Base-by-base conservation (phyloP, 148 eudicot genomes). In the Rhododendron henanense region DNA sequence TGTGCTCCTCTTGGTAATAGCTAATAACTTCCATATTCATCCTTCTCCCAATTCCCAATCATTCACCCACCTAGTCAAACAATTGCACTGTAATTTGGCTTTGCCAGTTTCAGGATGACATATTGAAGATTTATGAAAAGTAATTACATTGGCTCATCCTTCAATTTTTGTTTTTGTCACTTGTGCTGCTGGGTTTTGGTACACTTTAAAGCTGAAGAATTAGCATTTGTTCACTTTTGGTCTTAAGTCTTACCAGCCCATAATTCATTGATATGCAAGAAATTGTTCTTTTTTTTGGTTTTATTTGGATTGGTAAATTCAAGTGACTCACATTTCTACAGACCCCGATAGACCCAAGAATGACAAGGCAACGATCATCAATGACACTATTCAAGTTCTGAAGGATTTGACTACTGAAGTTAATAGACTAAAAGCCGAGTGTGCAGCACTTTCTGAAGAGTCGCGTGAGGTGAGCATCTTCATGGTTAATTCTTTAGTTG, bases 281-380 rank as follows among this genome's bases (percentile, higher is more conserved):
- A 33, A 71, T 4, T 11, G 8, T 53, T 35, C n/a, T 6, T 53
- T 53, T 39, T 1, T 53, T 31, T 79, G 4, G 35, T 80, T 80
- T 80, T 3, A 28, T 80, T 81, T 81, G 63, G 67, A 78, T 78
- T 21, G 28, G 59, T 48, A 79, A 81, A 81, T 31, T 81, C 83
- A 51, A 31, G 67, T 53, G 44, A 51, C 7, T 53, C 37, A 16
- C 23, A 53, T 51, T 53, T 81, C 47, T 10, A 59, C 94, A 93
- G 94, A 93, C 83, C 91, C 94, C 47, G 95, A 91, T 57, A 90
- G 95, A 81, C 95, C 93, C 81, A 93, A 91, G 85, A 93, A 91
- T 78, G 94, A 92, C 86, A 93, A 93, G 88, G 91, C 91, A 65
- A 92, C 91, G 53, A 92, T 93, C 37, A 86, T 93, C 80, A 91